Evolutionary conservation across 1,139 yeast species (phyloP), one percentile per base, ranked within the genome.

Genomic region (Sugiyamaella xylanicola): DNA sequence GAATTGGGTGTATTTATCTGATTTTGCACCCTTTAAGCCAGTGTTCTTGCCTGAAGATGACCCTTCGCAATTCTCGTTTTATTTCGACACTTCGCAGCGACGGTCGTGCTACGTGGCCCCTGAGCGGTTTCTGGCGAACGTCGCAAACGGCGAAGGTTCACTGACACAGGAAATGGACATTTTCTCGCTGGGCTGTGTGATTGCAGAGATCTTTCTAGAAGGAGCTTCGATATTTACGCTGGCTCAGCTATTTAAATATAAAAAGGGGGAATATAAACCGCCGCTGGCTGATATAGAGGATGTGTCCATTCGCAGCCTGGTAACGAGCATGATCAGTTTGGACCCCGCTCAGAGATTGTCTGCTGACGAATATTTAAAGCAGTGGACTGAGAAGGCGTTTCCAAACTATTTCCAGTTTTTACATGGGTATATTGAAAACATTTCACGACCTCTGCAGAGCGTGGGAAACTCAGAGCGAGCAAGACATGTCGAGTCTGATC

Each of bases 91-190:
- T 2, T 87, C 96, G 1, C 90, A 83, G 66, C 76, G 98, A 61
- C 77, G 97, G 65, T 82, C 85, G 2, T 93, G 99, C 71, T 93
- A 92, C 69, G 72, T 95, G 51, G 98, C 99, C 0, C 99, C 99
- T 0, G 99, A 95, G 68, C 74, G 99, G 60, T 93, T 95, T 67
- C 75, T 81, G 22, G 60, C 68, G 0, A 57, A 66, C 2, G 71
- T 65, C 2, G 69, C 65, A 27, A 42, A 35, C 11, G 50, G 39
- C 29, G 48, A 54, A 15, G 60, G 35, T 2, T 67, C 68, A n/a
- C 67, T 90, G 21, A 81, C 85, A 0, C 76, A 78, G 40, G 81
- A 80, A 54, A 89, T 89, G 95, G 99, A 95, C 69, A 76, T 91
- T n/a, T 91, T 92, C 69, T 83, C 95, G 55, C 72, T 87, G 53